These are phyloP conservation scores for Byssochlamys sp. DNA, from an alignment of 2,329 filamentous ascomycete genomes.

Conservation along the genomic window DNA sequence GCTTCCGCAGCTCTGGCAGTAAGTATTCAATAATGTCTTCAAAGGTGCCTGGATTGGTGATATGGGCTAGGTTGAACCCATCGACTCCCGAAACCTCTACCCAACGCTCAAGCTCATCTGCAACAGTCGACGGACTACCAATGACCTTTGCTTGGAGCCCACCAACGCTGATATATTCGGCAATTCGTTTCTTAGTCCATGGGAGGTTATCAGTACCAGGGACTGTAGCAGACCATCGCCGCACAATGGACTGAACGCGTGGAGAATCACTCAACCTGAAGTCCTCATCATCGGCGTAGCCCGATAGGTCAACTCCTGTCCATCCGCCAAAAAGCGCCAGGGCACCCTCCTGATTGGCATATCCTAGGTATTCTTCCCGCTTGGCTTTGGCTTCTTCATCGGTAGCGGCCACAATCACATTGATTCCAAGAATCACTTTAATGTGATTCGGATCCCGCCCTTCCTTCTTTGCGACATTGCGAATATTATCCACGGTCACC, in stretches of 20 bases:
- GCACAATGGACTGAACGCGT: slow-evolving; percentile 36
- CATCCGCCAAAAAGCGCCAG: slow-evolving; percentile 41
- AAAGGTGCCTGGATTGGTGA: slow-evolving; percentile 25
- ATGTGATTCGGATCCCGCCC: slow-evolving; percentile 33
- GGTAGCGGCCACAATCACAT: slow-evolving; percentile 37
- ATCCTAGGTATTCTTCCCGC: slow-evolving; percentile 33
- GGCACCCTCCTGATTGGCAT: slow-evolving; percentile 37
- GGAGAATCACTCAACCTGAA: slow-evolving; percentile 35
- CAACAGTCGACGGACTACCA: slow-evolving; percentile 27
- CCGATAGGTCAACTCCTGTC: slow-evolving; percentile 37
- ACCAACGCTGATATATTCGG: slow-evolving; percentile 24
- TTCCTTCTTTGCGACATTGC: slow-evolving; percentile 26
- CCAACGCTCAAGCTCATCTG: slow-evolving; percentile 30
- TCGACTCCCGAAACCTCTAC: slow-evolving; percentile 24
- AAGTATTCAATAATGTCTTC: slow-evolving; percentile 26
- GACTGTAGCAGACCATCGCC: slow-evolving; percentile 35
- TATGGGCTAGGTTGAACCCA: slow-evolving; percentile 28
- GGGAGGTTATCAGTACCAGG: slow-evolving; percentile 31
- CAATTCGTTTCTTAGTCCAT: slow-evolving; percentile 28
- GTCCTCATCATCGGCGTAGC: slow-evolving; percentile 36
- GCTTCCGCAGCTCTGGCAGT: slow-evolving; percentile 23
- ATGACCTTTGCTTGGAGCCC: slow-evolving; percentile 28
- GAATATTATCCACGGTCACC: slow-evolving; percentile 34
- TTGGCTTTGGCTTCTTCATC: slow-evolving; percentile 36
- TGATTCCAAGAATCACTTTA: slow-evolving; percentile 37